Evolutionary conservation across 805 yeast species (phyloP), one percentile per base, ranked within the genome.

Genomic region (Cyberlindnera petersonii): DNA sequence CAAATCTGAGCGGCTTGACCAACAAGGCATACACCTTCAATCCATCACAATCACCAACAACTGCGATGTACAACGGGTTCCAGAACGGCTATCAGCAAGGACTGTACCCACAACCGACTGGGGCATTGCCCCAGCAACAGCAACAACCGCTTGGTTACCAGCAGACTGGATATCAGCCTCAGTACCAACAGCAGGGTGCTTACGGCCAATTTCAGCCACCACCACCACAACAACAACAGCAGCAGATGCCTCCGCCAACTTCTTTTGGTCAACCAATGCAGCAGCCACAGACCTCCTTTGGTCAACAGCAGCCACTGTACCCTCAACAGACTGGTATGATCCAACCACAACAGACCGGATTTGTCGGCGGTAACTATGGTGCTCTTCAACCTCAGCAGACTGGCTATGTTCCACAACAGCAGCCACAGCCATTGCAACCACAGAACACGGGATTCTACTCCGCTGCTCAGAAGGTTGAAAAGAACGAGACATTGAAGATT

Each of bases 401-500:
- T 17, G 68, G 66, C 8, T 55, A 31, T 16, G 21, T 24, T 11
- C 19, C 35, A 18, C 65, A 53, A 19, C 68, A 53, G 34, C 65
- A 53, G 33, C 56, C 46, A 24, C 65, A 56, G 39, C 61, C 55
- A 24, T 50, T 59, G 24, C 57, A 53, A 26, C 53, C 65, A 13
- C 74, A 69, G 46, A 63, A 61, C 7, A 66, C 73, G 2, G 74
- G 72, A 1, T 68, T 61, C 56, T 59, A 49, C 42, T 48, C 56
- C 19, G 56, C 60, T 26, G 46, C 58, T 23, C 50, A 52, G 28
- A 39, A 46, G 19, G 40, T 44, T 27, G 65, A 68, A 15, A 77
- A 76, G 51, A 78, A 80, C 55, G 69, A 63, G 27, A 78, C 71
- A 14, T 52, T 85, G 46, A 79, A 79, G 54, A 78, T 84, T 46